These are phyloP conservation scores for Saccharomyces mikatae DNA, from an alignment of 805 yeast species.

Conservation along the genomic window DNA sequence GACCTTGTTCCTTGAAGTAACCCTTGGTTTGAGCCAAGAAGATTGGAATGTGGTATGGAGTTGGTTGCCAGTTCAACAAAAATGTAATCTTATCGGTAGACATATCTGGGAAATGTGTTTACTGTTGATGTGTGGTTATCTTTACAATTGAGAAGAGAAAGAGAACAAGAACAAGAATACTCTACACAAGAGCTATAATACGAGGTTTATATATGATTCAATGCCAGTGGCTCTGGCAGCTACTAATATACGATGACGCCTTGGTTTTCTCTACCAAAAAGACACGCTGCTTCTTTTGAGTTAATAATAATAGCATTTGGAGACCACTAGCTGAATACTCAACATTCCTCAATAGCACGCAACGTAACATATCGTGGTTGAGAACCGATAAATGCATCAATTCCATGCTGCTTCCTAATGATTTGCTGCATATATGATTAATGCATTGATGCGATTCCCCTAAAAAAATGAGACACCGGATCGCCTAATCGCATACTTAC, in stretches of 20 bases:
- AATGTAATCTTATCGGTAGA: conserved; percentile 43
- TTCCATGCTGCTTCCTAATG: background rate
- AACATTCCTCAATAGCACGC: background rate
- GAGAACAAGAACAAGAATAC: background rate
- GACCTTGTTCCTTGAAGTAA: conserved; percentile 41
- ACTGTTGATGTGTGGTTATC: background rate
- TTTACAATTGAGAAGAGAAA: background rate
- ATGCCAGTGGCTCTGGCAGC: background rate
- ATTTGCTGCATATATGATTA: background rate
- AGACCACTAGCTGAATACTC: background rate
- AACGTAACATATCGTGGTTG: background rate
- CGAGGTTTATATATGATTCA: background rate
- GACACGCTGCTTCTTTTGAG: background rate
- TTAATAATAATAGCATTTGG: background rate
- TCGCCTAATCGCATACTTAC: background rate
- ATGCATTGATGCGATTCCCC: background rate
- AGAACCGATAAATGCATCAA: background rate
- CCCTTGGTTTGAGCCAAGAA: conserved; percentile 44
- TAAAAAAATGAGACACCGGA: background rate
- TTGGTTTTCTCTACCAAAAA: background rate
- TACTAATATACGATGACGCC: background rate
- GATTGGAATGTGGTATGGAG: conserved; percentile 49
- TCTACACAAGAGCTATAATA: background rate
- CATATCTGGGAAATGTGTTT: conserved; percentile 21
- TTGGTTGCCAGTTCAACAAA: conserved; percentile 46